Evolutionary conservation across 164 flowering plant species (phyloP), one percentile per base, ranked within the genome.

Genomic region (Aristolochia fimbriata): DNA sequence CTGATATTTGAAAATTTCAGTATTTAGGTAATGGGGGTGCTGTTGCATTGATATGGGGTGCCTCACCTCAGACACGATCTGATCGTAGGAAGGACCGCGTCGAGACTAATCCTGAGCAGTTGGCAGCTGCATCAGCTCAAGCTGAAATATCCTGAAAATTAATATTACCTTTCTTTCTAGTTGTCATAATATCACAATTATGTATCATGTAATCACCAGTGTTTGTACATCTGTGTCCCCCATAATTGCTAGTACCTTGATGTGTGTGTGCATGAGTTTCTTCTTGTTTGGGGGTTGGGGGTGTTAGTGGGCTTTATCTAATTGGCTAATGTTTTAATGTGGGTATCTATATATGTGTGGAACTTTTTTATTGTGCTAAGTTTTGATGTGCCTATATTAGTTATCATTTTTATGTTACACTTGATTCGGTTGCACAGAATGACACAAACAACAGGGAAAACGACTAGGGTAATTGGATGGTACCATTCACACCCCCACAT

Each of bases 401-500:
- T 52, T 3, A 22, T 20, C 13, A 20, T 52, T 15, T 17, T 52
- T 6, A 22, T 52, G 30, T 52, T 52, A 27, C 15, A 31, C 70
- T 85, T 86, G 75, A 94, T 80, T 60, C 43, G 55, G 67, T 60
- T 66, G 66, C 80, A 94, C 97, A 85, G 83, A 77, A 94, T 94
- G 97, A 82, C 96, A 20, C 53, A 57, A 27, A 55, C 71, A 47
- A 84, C 91, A 4, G 95, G 97, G 65, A 81, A 77, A 71, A 91
- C 93, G 37, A 94, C 99, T 54, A 80, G 99, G 68, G 96, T 94
- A 57, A 94, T 94, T 73, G 99, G 99, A 20, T 94, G 99, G 97
- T 94, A 94, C 74, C 97, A 91, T 76, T 94, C 97, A 24, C 97
- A 91, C 72, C 99, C 99, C 43, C 96, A 91, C 68, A 94, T 94